A percentile compares a stretch with the other conserved stretches of the same genome.
phyloP scores from a whole-genome alignment of 768 basidiomycete species.

The Suillus ampliporus region DNA sequence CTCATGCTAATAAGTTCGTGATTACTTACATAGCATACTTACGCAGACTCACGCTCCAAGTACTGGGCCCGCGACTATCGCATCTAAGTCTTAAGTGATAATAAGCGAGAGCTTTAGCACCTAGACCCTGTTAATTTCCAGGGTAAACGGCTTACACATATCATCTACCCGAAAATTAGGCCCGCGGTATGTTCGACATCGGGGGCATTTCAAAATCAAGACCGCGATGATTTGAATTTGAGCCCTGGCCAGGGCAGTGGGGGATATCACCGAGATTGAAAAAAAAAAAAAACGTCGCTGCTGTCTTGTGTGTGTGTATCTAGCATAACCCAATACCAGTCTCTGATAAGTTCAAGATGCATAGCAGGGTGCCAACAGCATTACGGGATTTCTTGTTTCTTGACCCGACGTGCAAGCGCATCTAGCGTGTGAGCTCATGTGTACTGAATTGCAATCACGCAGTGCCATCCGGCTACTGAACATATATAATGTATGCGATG shows the following conservation, averaged over 20 bases:
- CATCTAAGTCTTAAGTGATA: neutral
- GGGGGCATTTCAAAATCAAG: neutral
- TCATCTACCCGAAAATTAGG: neutral
- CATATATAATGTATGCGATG: too few species aligned
- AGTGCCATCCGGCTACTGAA: neutral
- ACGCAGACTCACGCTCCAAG: neutral
- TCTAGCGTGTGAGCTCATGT: neutral
- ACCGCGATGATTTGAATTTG: neutral
- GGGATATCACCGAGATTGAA: neutral
- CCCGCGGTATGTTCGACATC: neutral
- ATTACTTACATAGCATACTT: conserved; percentile 2
- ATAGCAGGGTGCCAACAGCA: neutral
- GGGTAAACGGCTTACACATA: conserved; percentile 3
- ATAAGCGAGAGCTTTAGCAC: neutral
- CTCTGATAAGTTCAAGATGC: neutral
- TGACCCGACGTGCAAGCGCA: neutral
- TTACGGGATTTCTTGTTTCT: neutral
- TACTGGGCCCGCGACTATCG: neutral
- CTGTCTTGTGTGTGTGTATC: neutral
- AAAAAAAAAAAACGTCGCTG: neutral
- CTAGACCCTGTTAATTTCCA: conserved; percentile 1
- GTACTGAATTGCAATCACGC: neutral
- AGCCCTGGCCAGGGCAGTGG: neutral
- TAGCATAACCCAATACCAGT: neutral
- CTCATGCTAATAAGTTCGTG: neutral